Evolutionary conservation across 331 rosid genomes (phyloP), one percentile per base, ranked within the genome.

Genomic region (Prunus yedoensis): DNA sequence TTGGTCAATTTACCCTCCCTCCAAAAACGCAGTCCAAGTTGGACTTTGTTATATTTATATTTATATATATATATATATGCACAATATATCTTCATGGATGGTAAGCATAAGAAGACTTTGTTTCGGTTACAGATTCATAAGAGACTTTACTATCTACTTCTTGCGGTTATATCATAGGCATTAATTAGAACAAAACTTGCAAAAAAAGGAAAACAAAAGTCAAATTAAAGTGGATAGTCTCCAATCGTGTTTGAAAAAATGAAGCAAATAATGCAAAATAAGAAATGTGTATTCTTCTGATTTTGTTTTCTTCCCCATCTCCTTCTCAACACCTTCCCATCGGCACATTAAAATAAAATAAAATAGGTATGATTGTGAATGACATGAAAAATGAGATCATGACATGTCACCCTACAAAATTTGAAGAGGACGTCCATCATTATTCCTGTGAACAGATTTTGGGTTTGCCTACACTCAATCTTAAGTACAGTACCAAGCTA

Each of bases 171-270:
- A 9, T 13, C 16, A 13, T 5, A 60, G 14, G 14, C 10, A 57
- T 38, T 18, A 60, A 12, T 25, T 27, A 57, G 8, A 60, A 25
- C 65, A 60, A 60, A 25, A 60, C n/a, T 15, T 32, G 16, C 1
- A 62, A 1, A 28, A 2, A 59, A 56, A 3, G 16, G 14, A 60
- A 8, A 5, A 45, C 23, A 12, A 74, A 59, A 79, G 68, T 62
- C 68, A 66, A 41, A 27, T 58, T 21, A 67, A 70, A 71, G 58
- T n/a, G 35, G 71, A 43, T 45, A 56, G 20, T 73, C 28, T 58
- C 10, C 57, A 12, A 43, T 38, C 15, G 57, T 25, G 76, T 72
- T 72, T 72, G 66, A 25, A 35, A 71, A 54, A 7, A 23, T 56
- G 3, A 23, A 20, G 66, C 4, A 66, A 14, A 27, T 51, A 11